These are phyloP conservation scores for Mixia osmundae DNA, from an alignment of 1,284 basidiomycete species.

Conservation along the genomic window DNA sequence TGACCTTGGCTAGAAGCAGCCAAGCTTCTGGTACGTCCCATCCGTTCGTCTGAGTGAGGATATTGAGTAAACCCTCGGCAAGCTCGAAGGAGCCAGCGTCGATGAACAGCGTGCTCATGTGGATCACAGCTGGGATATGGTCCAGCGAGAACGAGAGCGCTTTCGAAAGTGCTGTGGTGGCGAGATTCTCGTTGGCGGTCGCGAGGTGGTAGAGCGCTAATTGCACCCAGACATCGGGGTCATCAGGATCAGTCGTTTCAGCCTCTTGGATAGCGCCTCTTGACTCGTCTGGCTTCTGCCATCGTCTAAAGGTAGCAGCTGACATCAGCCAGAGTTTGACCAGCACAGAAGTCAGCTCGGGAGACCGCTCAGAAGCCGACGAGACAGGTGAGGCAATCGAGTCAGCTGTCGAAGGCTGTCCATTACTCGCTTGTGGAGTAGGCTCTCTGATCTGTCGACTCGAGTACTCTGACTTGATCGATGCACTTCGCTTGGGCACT, in stretches of 20 bases:
- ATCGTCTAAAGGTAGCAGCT: conserved; percentile 73
- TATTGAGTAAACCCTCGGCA: conserved; percentile 22
- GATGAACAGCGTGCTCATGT: conserved; percentile 50
- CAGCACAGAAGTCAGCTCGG: too few species aligned
- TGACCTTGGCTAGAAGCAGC: conserved; percentile 63
- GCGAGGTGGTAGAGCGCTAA: conserved; percentile 40
- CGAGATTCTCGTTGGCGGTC: conserved; percentile 21
- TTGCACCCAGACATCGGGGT: conserved; percentile 84
- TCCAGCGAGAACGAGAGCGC: conserved; percentile 26
- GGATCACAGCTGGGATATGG: conserved; percentile 47
- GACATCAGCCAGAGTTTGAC: conserved; percentile 81
- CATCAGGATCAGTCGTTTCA: conserved; percentile 58
- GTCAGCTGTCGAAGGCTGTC: too few species aligned
- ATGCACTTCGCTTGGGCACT: too few species aligned
- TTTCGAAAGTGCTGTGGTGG: conserved; percentile 6
- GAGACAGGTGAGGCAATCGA: too few species aligned
- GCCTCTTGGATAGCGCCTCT: conserved; percentile 85
- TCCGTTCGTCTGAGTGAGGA: conserved; percentile 29
- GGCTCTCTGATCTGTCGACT: too few species aligned
- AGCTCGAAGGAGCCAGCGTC: conserved; percentile 26
- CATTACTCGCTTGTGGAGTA: too few species aligned
- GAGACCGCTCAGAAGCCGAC: too few species aligned
- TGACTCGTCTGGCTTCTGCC: conserved; percentile 70
- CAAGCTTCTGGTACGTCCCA: conserved; percentile 84
- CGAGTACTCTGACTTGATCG: too few species aligned